Evolutionary conservation across 2,329 filamentous ascomycete genomes (phyloP).

Genomic region (Scortechinia acanthostroma): DNA sequence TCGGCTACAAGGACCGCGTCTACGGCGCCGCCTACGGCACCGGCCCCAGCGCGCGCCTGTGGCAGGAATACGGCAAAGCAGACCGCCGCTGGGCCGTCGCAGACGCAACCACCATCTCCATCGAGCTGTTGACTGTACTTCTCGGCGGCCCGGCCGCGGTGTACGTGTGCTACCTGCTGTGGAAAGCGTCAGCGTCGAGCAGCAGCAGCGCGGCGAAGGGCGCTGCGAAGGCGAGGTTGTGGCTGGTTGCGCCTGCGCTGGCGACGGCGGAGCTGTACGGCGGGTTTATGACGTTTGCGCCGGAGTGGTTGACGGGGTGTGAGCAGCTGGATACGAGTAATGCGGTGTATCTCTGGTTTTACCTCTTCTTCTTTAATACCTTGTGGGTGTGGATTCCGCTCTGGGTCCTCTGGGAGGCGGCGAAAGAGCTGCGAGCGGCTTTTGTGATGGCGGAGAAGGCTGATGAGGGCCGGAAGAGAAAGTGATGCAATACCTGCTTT

Average conservation of each 20-base stretch:
- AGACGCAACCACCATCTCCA: conserved; percentile 46
- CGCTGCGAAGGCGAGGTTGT: conserved; percentile 24
- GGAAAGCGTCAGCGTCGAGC: conserved; percentile 15
- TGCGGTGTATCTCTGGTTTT: conserved; percentile 56
- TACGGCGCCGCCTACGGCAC: conserved; percentile 52
- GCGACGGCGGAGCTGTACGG: conserved; percentile 61
- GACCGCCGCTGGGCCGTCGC: conserved; percentile 51
- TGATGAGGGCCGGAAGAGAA: neutral
- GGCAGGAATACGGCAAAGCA: conserved; percentile 62
- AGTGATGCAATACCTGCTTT: neutral
- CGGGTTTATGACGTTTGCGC: conserved; percentile 59
- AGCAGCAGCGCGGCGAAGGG: conserved; percentile 10
- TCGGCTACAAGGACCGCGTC: conserved; percentile 39
- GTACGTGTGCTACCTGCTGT: conserved; percentile 44
- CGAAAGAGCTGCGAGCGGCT: conserved; percentile 27
- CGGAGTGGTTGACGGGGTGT: conserved; percentile 54
- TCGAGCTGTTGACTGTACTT: conserved; percentile 55
- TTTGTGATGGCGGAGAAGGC: conserved; percentile 9
- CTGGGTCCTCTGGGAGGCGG: conserved; percentile 46
- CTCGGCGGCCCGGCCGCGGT: conserved; percentile 47
- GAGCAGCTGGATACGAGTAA: conserved; percentile 48
- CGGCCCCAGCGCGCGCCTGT: conserved; percentile 42
- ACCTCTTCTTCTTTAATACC: conserved; percentile 57
- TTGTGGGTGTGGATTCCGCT: conserved; percentile 53
- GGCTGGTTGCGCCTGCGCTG: conserved; percentile 48